Base-by-base conservation (phyloP, 1,284 basidiomycete species). In the Cutaneotrichosporon sp. region DNA sequence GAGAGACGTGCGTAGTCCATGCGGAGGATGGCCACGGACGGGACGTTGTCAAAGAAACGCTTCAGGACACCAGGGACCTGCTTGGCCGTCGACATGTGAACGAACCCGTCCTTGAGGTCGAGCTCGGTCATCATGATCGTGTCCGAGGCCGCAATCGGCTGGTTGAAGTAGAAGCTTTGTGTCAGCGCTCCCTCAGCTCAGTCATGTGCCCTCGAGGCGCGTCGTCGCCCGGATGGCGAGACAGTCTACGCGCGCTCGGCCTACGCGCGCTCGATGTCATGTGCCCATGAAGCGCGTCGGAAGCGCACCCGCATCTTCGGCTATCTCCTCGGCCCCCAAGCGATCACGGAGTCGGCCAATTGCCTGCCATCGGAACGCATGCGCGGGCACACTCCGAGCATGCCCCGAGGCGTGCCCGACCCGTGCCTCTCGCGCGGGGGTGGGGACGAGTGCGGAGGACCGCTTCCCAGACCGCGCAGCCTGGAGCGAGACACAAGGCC, bases 51-150 rank as follows among this genome's bases (percentile, higher is more conserved):
- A 74, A 87, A 89, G 79, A 86, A 88, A 43, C 78, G 77, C 45
- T 82, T 79, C 22, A 87, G 74, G 10, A 86, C 87, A 46, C 78
- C 79, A 0, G 82, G 81, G 11, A 87, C 75, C 72, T 88, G 87
- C n/a, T 69, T 47, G 2, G 85, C 82, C 14, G 84, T 84, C 7
- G 86, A 87, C 34, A 88, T 80, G 73, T 88, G 87, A 53, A 88
- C 82, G 77, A 86, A 87, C 20, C 85, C 85, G 57, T 79, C 77
- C 38, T 77, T 65, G 16, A 64, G 63, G 62, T 78, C 76, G 18
- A 73, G 63, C 29, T 71, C 67, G 22, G 66, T 68, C 24, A 77
- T 68, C 66, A 69, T 69, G 66, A 78, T 73, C 27, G 65, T 36
- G 27, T 54, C 51, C 18, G 54, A 57, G 2, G 75, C 66, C 1